Percentiles rank a stretch among this genome's conserved stretches.
These are phyloP conservation scores for Rhodotorula babjevae DNA, from an alignment of 768 basidiomycete species.

Conservation along the genomic window DNA sequence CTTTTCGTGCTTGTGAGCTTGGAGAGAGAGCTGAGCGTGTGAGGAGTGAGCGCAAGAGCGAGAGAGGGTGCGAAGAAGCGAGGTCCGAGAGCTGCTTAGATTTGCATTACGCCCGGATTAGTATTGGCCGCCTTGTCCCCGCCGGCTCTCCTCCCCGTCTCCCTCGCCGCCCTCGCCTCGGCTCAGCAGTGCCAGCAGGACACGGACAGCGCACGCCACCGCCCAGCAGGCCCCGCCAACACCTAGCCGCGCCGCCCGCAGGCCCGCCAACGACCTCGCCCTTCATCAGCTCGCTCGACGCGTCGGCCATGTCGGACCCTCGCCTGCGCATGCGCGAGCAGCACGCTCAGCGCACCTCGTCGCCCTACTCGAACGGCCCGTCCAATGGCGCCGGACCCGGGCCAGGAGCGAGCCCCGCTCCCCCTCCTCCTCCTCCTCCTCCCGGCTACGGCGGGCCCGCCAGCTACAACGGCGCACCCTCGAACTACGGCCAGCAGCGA, in stretches of 20 bases:
- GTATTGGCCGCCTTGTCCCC: no score
- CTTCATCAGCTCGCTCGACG: neutral
- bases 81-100: no score
- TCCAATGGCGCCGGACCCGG: neutral
- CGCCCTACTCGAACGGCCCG: neutral
- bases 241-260: no score
- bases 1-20: no score
- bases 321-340: slow-evolving; percentile 19
- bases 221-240: neutral
- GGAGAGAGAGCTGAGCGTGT: no score
- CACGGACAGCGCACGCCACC: neutral
- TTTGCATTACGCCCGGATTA: no score
- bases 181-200: no score
- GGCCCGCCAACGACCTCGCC: neutral
- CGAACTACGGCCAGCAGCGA: neutral
- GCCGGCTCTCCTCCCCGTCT: no score
- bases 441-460: neutral
- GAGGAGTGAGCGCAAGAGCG: no score
- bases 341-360: slow-evolving; percentile 4
- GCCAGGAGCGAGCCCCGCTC: neutral
- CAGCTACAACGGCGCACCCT: neutral
- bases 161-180: no score
- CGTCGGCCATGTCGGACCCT: slow-evolving; percentile 22
- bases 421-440: neutral
- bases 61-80: no score